phyloP scores from a whole-genome alignment of 371 early-diverging fungal genomes.

The Basidiobolus meristosporus region DNA sequence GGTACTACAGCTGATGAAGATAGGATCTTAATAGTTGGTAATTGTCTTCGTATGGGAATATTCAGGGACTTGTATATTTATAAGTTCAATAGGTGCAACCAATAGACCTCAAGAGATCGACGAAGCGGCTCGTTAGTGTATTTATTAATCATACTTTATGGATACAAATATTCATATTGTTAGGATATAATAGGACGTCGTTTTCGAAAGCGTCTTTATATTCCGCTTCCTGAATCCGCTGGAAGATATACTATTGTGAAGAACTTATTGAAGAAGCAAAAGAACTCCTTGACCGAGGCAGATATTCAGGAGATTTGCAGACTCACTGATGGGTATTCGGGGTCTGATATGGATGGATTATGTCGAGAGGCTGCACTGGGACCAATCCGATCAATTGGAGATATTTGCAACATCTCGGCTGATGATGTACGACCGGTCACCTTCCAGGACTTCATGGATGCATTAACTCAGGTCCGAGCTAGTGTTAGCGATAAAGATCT shows the following conservation, averaged over 20 bases:
- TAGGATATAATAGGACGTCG: slow-evolving; percentile 13
- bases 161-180: background rate
- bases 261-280: slow-evolving; percentile 30
- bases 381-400: slow-evolving; percentile 46
- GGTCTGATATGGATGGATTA: slow-evolving; percentile 84
- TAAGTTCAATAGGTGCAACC: slow-evolving; percentile 13
- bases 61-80: background rate
- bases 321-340: slow-evolving; percentile 49
- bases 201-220: slow-evolving; percentile 45
- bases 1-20: slow-evolving; percentile 44
- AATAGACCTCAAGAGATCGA: slow-evolving; percentile 77
- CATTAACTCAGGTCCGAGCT: slow-evolving; percentile 59
- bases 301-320: slow-evolving; percentile 34
- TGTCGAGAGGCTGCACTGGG: slow-evolving; percentile 57
- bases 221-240: slow-evolving; percentile 65
- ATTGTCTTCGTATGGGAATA: background rate
- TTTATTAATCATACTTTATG: background rate
- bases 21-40: slow-evolving; percentile 70
- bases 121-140: slow-evolving; percentile 66
- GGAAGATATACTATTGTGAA: slow-evolving; percentile 48
- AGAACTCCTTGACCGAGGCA: slow-evolving; percentile 25
- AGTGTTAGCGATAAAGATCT: slow-evolving; percentile 69
- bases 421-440: slow-evolving; percentile 55
- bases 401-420: slow-evolving; percentile 18
- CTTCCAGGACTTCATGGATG: slow-evolving; percentile 51